Conservation (phyloP, 2,329 filamentous ascomycete genomes). For the Pyrenochaeta sp. region DNA sequence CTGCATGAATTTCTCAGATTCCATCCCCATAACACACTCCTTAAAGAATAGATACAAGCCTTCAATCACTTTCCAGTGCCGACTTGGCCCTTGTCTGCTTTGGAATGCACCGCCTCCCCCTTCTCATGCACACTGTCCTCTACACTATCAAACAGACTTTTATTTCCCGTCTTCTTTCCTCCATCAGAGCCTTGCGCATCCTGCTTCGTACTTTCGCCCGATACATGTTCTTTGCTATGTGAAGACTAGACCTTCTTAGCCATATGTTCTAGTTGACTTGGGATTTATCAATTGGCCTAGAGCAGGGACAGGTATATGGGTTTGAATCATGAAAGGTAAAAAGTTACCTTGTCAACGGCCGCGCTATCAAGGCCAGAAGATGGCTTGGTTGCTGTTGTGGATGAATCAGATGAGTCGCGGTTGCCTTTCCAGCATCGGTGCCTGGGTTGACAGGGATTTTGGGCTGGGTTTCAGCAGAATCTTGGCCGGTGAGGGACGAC, state of each 20-base stretch:
- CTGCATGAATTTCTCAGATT: no score
- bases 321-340: background rate
- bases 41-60: no score
- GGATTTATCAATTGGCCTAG: no score
- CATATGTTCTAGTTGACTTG: background rate
- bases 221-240: constrained; percentile 15
- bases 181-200: constrained; percentile 5
- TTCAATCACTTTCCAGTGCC: background rate
- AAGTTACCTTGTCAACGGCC: constrained; percentile 14
- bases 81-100: background rate
- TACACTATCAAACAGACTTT: constrained; percentile 22
- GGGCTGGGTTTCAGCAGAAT: constrained; percentile 20
- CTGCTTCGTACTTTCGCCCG: constrained; percentile 9
- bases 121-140: constrained; percentile 17
- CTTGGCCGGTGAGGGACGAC: constrained; percentile 23
- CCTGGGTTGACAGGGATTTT: constrained; percentile 17
- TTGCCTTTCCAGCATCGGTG: constrained; percentile 7
- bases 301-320: no score
- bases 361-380: constrained; percentile 5
- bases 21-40: no score
- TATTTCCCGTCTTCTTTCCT: constrained; percentile 18
- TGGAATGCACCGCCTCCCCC: constrained; percentile 10
- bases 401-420: constrained; percentile 11
- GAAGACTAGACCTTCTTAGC: background rate
- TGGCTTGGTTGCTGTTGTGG: constrained; percentile 8